Percentiles rank a stretch among this genome's conserved stretches.
Conservation (phyloP, 495 filamentous ascomycete species). For the Aspergillus haitiensis region DNA sequence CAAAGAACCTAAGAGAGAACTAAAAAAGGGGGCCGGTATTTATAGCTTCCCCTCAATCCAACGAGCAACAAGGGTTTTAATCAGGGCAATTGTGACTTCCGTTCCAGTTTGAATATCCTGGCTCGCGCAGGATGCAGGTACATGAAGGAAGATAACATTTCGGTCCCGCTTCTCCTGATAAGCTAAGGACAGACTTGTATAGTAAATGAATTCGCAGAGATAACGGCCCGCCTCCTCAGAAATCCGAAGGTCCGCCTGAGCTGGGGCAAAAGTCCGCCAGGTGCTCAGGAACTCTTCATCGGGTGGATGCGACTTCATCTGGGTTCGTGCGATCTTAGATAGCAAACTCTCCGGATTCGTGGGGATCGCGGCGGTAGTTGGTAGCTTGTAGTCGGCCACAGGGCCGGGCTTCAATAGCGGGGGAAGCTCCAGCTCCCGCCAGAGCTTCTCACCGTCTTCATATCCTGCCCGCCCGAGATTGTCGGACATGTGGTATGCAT, state of each 20-base stretch:
- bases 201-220: constrained; percentile 87
- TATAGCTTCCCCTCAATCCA: constrained; percentile 35
- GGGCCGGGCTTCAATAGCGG: constrained; percentile 36
- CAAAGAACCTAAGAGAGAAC: neutral
- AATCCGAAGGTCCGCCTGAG: constrained; percentile 56
- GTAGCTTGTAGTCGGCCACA: constrained; percentile 13
- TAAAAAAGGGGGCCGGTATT: neutral
- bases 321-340: neutral
- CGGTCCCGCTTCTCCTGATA: constrained; percentile 49
- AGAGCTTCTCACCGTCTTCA: constrained; percentile 51
- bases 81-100: constrained; percentile 65
- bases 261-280: constrained; percentile 36
- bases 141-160: constrained; percentile 76
- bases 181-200: constrained; percentile 63
- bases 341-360: neutral
- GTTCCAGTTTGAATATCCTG: constrained; percentile 58
- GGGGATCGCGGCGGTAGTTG: neutral
- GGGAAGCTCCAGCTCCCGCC: constrained; percentile 45
- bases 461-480: constrained; percentile 59
- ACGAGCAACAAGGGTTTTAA: constrained; percentile 63
- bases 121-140: constrained; percentile 61
- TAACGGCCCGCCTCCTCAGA: constrained; percentile 79
- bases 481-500: constrained; percentile 70
- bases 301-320: constrained; percentile 31
- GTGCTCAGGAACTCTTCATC: constrained; percentile 35